Conservation (phyloP, 805 yeast species). For the Cyberlindnera maclurae region DNA sequence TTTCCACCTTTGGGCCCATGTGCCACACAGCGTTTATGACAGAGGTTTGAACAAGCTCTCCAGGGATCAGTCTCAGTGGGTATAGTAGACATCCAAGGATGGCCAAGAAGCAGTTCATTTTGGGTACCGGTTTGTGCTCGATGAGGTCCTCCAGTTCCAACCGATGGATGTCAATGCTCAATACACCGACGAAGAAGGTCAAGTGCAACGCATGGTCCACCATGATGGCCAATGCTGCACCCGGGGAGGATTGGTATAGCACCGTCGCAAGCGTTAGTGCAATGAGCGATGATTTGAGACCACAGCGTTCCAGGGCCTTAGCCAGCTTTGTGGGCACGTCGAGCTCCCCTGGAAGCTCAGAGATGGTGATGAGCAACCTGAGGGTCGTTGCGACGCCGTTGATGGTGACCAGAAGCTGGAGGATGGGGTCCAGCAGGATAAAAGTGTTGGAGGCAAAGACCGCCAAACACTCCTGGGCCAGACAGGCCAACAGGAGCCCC, state of each 20-base stretch:
- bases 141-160: conserved; percentile 52
- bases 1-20: conserved; percentile 15
- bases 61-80: conserved; percentile 28
- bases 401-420: conserved; percentile 35
- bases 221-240: conserved; percentile 38
- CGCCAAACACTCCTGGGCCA: too few species aligned
- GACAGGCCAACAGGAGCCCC: conserved; percentile 30
- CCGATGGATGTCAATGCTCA: conserved; percentile 61
- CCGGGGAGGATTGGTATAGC: conserved; percentile 23
- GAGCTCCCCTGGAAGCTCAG: conserved; percentile 35
- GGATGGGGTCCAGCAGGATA: conserved; percentile 28
- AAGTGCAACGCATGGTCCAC: conserved; percentile 56
- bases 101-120: conserved; percentile 21
- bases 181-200: conserved; percentile 57
- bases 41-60: neutral
- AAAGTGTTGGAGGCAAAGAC: conserved; percentile 25
- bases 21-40: conserved; percentile 7
- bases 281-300: conserved; percentile 32
- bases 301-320: conserved; percentile 29
- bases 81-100: conserved; percentile 15
- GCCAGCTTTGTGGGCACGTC: conserved; percentile 33
- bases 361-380: conserved; percentile 34
- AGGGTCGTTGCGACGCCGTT: conserved; percentile 43
- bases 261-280: conserved; percentile 24
- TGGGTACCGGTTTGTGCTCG: conserved; percentile 5